Evolutionary conservation across 257 asterid genomes (phyloP), one percentile per base, ranked within the genome.

Genomic region (Ligustrum vulgare): DNA sequence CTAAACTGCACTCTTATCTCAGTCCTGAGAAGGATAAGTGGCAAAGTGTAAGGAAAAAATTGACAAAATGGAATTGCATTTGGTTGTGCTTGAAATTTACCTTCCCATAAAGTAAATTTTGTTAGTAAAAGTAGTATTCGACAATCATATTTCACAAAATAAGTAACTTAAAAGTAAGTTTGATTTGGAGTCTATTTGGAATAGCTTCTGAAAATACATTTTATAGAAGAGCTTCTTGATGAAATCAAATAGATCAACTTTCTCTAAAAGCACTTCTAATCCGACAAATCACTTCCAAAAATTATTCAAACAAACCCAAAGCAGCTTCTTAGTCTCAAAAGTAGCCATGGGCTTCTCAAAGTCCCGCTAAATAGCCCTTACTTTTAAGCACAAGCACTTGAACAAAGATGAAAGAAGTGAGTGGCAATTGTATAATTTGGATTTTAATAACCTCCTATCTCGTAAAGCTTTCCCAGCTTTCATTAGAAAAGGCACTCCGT

Each of bases 401-500:
- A 37, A 22, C 22, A 35, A 51, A 56, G 60, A 65, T 12, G 11
- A 58, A 3, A 2, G 47, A 62, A 60, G 20, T 54, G 13, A 3
- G n/a, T 74, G 28, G 20, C 12, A 49, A 25, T 16, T 32, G 12
- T 18, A 25, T 28, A 12, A 18, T 10, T n/a, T 8, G 35, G 66
- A 67, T 20, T 68, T 49, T 18, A 69, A 83, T 60, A 56, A 92
- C 98, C 92, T 89, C 86, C 83, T 85, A 75, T 84, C 81, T 25
- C 88, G 90, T 75, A 94, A 91, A 41, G 98, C 98, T 86, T 94
- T 94, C 80, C 98, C 98, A 18, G 98, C 98, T 85, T 94, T 94
- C 98, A 94, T 94, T 60, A 94, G 86, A 75, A 94, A 94, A 31
- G 98, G 98, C 64, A 94, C 98, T 47, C 98, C 98, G 28, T 94